Conservation (phyloP, 306 rosid genomes). For the Quercus gilva region DNA sequence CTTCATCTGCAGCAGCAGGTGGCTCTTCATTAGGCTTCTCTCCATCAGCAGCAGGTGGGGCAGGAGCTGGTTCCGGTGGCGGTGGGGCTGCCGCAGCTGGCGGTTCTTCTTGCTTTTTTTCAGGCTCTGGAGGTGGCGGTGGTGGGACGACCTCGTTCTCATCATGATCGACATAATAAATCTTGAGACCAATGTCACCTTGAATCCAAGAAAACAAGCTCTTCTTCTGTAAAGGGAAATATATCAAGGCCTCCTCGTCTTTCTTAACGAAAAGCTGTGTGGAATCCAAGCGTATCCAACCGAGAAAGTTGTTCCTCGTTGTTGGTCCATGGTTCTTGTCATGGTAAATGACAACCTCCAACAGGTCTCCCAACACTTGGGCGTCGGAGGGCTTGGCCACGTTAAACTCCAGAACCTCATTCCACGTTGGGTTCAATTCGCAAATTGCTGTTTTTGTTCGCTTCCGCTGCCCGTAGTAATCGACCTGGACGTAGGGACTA, state of each 20-base stretch:
- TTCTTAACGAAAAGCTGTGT: conserved; percentile 59
- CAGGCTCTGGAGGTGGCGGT: conserved; percentile 14
- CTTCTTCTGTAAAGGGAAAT: conserved; percentile 63
- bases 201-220: conserved; percentile 44
- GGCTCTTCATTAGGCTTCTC: conserved; percentile 11
- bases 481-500: conserved; percentile 70
- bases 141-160: conserved; percentile 2
- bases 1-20: background rate
- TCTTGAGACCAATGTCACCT: conserved; percentile 77
- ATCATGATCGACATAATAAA: conserved; percentile 50
- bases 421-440: conserved; percentile 76
- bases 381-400: conserved; percentile 50
- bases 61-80: background rate
- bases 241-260: conserved; percentile 90
- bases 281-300: conserved; percentile 57
- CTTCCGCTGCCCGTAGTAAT: conserved; percentile 69
- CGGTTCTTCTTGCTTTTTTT: conserved; percentile 10
- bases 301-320: conserved; percentile 56
- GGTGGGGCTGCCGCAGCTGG: background rate
- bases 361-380: conserved; percentile 53
- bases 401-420: conserved; percentile 61
- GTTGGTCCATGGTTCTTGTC: conserved; percentile 61
- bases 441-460: conserved; percentile 44
- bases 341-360: conserved; percentile 67
- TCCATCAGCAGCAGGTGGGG: conserved; percentile 5